A percentile compares a stretch with the other conserved stretches of the same genome.
Conservation (phyloP, 176 grass and related monocot genomes). For the Carex littledalei region DNA sequence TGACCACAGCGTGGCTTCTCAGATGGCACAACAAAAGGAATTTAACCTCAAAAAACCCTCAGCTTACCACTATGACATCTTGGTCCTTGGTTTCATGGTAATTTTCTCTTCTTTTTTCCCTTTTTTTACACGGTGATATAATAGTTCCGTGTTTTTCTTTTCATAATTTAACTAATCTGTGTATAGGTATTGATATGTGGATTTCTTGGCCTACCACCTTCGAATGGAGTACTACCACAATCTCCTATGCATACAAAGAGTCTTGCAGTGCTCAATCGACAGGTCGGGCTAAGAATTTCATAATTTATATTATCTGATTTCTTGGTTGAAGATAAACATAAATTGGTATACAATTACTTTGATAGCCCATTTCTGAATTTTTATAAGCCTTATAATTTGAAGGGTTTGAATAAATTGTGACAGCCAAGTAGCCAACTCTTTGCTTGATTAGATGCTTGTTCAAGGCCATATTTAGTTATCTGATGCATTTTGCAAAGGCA, state of each 20-base stretch:
- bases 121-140: not conserved
- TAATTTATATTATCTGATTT: not conserved
- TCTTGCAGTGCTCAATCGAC: constrained; percentile 67
- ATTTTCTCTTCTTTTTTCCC: not conserved
- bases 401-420: not conserved
- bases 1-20: constrained; percentile 77
- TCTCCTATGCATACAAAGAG: constrained; percentile 89
- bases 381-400: not conserved
- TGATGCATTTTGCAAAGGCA: not conserved
- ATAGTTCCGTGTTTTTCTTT: not conserved
- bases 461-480: not conserved
- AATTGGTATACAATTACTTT: not conserved
- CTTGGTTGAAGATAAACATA: not conserved
- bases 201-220: constrained; percentile 75
- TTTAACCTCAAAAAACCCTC: constrained; percentile 86
- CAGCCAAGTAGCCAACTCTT: not conserved
- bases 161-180: constrained; percentile 1
- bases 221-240: constrained; percentile 90
- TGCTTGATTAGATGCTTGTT: no score
- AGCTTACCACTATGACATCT: constrained; percentile 77
- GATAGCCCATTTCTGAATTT: not conserved
- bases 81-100: constrained; percentile 70
- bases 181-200: constrained; percentile 70
- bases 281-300: constrained; percentile 37
- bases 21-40: constrained; percentile 85